Evolutionary conservation across 495 filamentous ascomycete species (phyloP), one percentile per base, ranked within the genome.

Genomic region (Poronia punctata): DNA sequence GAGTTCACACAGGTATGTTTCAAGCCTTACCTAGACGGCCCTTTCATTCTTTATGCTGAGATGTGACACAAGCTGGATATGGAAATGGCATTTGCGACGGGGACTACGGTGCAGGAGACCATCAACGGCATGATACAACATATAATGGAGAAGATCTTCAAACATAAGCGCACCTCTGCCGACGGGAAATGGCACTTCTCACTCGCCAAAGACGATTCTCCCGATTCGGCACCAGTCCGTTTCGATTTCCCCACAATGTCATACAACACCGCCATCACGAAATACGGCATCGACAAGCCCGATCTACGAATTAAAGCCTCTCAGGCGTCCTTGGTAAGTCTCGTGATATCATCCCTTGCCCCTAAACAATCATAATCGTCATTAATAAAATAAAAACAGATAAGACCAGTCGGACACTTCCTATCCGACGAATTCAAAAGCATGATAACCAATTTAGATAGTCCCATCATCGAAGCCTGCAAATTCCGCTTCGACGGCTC

Each of bases 221-320:
- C n/a, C n/a, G n/a, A n/a, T n/a, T n/a, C n/a, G n/a, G n/a, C n/a
- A n/a, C n/a, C n/a, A n/a, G n/a, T n/a, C n/a, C n/a, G n/a, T n/a
- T n/a, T n/a, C n/a, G n/a, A 1, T 59, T 56, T 27, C n/a, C 40
- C 37, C 7, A 52, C 49, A 7, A 74, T 92, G 44, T 64, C 79
- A 1, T 97, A 95, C 56, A 59, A 81, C 18, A 68, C 83, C 23
- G 87, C 80, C 26, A 97, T 98, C 88, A 60, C 66, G 3, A 65
- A 58, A 9, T 93, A 87, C 50, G 92, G 92, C 5, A 83, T 78
- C 10, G 92, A 98, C 60, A 98, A 98, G 56, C 92, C 92, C 2
- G 93, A 98, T 57, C 66, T 86, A 2, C 75, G 92, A 5, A 72
- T 80, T 9, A 48, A n/a, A 3, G 0, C 9, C 4, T 22, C 26